phyloP scores from a whole-genome alignment of 805 yeast genomes.

The Candida germanica region DNA sequence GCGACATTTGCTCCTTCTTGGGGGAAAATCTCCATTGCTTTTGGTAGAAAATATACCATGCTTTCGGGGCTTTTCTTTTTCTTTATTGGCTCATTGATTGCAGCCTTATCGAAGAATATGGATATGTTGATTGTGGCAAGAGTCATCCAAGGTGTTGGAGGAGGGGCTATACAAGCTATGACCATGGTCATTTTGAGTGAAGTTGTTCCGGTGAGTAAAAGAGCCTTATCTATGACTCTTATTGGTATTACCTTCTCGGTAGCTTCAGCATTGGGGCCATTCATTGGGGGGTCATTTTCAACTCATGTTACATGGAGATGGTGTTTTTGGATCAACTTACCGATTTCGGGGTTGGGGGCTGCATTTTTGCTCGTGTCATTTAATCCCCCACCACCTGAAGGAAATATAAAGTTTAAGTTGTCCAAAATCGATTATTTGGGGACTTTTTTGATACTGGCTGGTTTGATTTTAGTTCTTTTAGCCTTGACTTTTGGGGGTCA shows the following conservation, averaged over 20 bases:
- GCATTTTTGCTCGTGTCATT: slow-evolving; percentile 37
- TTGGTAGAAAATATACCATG: slow-evolving; percentile 54
- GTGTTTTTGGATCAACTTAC: slow-evolving; percentile 71
- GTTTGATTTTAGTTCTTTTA: slow-evolving; percentile 43
- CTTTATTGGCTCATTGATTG: slow-evolving; percentile 59
- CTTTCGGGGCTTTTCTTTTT: slow-evolving; percentile 50
- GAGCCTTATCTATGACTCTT: slow-evolving; percentile 37
- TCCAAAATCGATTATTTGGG: slow-evolving; percentile 49
- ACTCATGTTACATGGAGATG: slow-evolving; percentile 66
- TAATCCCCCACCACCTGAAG: slow-evolving; percentile 46
- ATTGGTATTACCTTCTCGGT: slow-evolving; percentile 45
- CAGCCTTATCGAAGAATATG: slow-evolving; percentile 55
- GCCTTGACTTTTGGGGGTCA: slow-evolving; percentile 57
- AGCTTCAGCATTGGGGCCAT: slow-evolving; percentile 58
- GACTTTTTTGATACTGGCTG: slow-evolving; percentile 38
- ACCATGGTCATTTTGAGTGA: slow-evolving; percentile 58
- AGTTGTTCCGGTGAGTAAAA: slow-evolving; percentile 42
- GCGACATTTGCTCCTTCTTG: slow-evolving; percentile 54
- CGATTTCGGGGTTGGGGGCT: slow-evolving; percentile 55
- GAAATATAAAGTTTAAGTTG: slow-evolving; percentile 36
- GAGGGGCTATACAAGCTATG: slow-evolving; percentile 61
- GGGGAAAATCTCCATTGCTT: slow-evolving; percentile 54
- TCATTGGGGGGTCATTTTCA: slow-evolving; percentile 65
- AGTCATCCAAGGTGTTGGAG: slow-evolving; percentile 68
- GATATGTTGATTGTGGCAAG: slow-evolving; percentile 67